phyloP scores from a whole-genome alignment of 2,329 filamentous ascomycete genomes.

The Bipolaris oryzae region DNA sequence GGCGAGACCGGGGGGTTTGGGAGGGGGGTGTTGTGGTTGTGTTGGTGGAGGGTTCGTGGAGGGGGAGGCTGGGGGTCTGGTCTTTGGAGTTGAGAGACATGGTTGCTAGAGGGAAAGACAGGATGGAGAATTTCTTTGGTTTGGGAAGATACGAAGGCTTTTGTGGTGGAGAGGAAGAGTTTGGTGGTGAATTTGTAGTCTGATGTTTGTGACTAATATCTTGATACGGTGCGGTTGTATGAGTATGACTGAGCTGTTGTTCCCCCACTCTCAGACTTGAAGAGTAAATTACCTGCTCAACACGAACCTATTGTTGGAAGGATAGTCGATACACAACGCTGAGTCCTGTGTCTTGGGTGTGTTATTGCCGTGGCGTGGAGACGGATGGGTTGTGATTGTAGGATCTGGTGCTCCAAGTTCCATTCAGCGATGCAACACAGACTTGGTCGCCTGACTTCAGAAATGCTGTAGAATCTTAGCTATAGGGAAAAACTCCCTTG shows the following conservation, averaged over 20 bases:
- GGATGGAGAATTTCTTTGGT: neutral
- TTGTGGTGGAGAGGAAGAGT: no score
- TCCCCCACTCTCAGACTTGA: neutral
- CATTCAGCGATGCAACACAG: neutral
- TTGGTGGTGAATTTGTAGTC: no score
- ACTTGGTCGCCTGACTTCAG: conserved; percentile 4
- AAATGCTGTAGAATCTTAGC: neutral
- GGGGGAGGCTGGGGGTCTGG: conserved; percentile 12
- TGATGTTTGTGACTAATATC: conserved; percentile 2
- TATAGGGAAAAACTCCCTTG: neutral
- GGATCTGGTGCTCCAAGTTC: neutral
- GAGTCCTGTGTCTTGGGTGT: neutral
- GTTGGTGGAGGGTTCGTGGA: conserved; percentile 21
- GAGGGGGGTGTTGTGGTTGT: conserved; percentile 7
- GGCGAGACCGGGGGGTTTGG: conserved; percentile 4
- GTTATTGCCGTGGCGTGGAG: conserved; percentile 2
- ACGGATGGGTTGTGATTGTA: conserved; percentile 4
- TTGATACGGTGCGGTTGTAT: neutral
- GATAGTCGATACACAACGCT: conserved; percentile 1
- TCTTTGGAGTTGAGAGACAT: conserved; percentile 17
- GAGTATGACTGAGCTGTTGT: conserved; percentile 1
- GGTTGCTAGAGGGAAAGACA: no score
- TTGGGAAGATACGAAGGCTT: no score
- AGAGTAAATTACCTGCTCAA: neutral
- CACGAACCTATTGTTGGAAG: conserved; percentile 2